A percentile compares a stretch with the other conserved stretches of the same genome.
Conservation (phyloP, 108 stramenopile species). For the Skeletonema potamos region DNA sequence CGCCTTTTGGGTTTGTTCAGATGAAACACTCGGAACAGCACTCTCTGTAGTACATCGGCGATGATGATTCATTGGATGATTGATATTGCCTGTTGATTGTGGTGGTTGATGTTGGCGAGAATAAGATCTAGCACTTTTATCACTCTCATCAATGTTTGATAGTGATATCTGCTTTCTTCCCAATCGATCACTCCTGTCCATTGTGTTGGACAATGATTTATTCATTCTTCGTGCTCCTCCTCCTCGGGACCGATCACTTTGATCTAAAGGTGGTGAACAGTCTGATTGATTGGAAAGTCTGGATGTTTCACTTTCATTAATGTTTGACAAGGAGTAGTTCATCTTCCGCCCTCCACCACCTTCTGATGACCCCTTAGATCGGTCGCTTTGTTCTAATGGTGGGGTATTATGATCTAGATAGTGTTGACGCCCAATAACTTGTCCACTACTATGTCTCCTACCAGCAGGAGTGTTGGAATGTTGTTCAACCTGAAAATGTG, state of each 20-base stretch:
- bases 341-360: too few relatives aligned
- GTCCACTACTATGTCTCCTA: not conserved
- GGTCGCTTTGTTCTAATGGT: too few relatives aligned
- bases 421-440: not conserved
- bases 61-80: not conserved
- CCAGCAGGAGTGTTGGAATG: too few relatives aligned
- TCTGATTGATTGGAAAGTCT: too few relatives aligned
- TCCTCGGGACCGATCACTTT: not conserved
- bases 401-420: not conserved
- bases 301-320: too few relatives aligned
- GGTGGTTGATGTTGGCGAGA: not conserved
- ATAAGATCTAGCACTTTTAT: not conserved
- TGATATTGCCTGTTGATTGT: not conserved
- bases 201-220: not conserved
- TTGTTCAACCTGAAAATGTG: not conserved
- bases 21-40: not conserved
- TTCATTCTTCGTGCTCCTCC: not conserved
- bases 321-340: too few relatives aligned
- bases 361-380: too few relatives aligned
- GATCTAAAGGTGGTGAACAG: not conserved
- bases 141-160: not conserved
- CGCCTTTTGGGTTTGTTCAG: not conserved
- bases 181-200: not conserved
- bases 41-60: not conserved
- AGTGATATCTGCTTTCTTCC: not conserved